Evolutionary conservation across 2,329 filamentous ascomycete genomes (phyloP).

Genomic region (Cyanodermella asteris): DNA sequence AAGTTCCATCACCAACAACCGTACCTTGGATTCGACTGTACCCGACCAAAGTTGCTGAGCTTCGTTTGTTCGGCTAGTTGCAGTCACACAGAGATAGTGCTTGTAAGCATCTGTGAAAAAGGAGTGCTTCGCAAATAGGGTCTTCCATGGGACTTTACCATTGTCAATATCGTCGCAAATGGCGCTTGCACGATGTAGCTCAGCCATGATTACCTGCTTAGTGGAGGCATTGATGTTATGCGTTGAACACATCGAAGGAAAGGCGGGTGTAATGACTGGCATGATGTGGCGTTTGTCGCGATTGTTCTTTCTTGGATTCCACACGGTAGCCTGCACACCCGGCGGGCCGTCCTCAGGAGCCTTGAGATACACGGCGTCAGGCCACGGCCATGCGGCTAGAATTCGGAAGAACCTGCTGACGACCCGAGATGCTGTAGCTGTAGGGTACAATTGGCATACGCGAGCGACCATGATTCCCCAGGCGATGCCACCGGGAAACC

Average conservation of each 20-base stretch:
- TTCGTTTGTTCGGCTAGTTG: slow-evolving; percentile 64
- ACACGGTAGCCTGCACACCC: slow-evolving; percentile 68
- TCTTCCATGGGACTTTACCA: slow-evolving; percentile 61
- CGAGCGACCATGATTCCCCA: slow-evolving; percentile 96
- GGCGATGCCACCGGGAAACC: slow-evolving; percentile 87
- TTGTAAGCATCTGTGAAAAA: slow-evolving; percentile 91
- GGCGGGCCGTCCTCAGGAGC: slow-evolving; percentile 60
- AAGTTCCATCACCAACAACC: slow-evolving; percentile 61
- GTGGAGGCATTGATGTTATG: slow-evolving; percentile 83
- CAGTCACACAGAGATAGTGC: slow-evolving; percentile 79
- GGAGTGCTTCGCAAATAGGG: slow-evolving; percentile 69
- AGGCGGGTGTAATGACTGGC: slow-evolving; percentile 95
- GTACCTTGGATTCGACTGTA: slow-evolving; percentile 79
- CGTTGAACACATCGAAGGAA: slow-evolving; percentile 93
- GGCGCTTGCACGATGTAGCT: slow-evolving; percentile 55
- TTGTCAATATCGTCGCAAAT: slow-evolving; percentile 62
- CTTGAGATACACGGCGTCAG: slow-evolving; percentile 78
- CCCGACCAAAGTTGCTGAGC: slow-evolving; percentile 75
- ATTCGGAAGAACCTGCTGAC: slow-evolving; percentile 89
- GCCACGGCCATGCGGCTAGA: slow-evolving; percentile 83
- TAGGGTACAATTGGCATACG: slow-evolving; percentile 89
- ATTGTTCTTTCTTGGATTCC: slow-evolving; percentile 83
- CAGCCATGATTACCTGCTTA: slow-evolving; percentile 60
- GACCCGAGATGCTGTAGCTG: slow-evolving; percentile 69
- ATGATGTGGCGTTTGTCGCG: slow-evolving; percentile 74